Base-by-base conservation (phyloP, 352 stramenopile genomes). In the Aphanomyces cochlioides region DNA sequence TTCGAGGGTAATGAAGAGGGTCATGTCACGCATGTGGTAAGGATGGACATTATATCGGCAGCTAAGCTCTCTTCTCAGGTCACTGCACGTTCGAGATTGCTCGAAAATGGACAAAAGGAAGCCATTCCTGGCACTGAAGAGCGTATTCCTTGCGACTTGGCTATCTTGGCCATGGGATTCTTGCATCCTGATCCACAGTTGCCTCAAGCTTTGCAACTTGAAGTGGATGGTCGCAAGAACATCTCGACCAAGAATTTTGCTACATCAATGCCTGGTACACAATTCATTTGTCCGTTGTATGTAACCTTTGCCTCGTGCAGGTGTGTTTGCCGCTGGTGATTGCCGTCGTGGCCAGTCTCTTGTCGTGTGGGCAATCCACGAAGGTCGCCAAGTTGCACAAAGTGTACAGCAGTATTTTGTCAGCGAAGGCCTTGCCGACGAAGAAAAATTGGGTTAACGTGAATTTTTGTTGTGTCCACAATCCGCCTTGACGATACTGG, bases 281-380 rank as follows among this genome's bases (percentile, higher is more conserved):
- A 98, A 95, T 79, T 53, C 83, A 92, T 72, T 98, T 96, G 39
- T 98, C 87, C 19, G 76, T 95, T 3, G 93, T 2, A 28, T 28
- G 28, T 28, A 28, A 28, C 28, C n/a, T n/a, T n/a, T n/a, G n/a
- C n/a, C 28, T 28, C 28, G 28, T 28, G 28, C 98, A 74, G 96
- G 96, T 64, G 95, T 99, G 61, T 99, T 99, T 80, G 96, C 97
- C 21, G 96, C 92, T 43, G 97, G 97, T 6, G 97, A 99, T 86
- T 99, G 96, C 80, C 90, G 97, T 56, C 88, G 97, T 45, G 96
- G 97, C 45, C 97, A 99, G 80, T 98, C 89, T 68, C 87, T 99
- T 34, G 96, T 99, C 28, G 96, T 99, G 21, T 99, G 96, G 96
- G 96, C 96, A 6, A 99, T 99, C 78, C 95, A 98, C 74, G 96